A percentile compares a stretch with the other conserved stretches of the same genome.
Evolutionary conservation across 2,329 filamentous ascomycete genomes (phyloP).

Genomic region (Byssoonygena ceratinophila): DNA sequence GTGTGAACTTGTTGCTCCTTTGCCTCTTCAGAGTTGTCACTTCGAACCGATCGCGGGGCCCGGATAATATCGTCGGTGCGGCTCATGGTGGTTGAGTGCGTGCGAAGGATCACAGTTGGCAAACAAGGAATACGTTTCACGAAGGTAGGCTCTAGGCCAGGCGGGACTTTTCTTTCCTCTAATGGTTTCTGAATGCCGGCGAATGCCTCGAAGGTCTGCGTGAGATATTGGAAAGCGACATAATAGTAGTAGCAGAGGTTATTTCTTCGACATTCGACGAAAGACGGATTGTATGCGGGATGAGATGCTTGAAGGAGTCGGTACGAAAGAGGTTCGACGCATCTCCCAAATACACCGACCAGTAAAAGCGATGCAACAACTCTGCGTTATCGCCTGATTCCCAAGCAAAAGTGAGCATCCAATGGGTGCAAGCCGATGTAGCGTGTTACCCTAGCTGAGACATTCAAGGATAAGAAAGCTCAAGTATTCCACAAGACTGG

Average conservation of each 20-base stretch:
- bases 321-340: not conserved
- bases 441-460: slow-evolving; percentile 15
- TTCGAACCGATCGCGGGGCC: slow-evolving; percentile 25
- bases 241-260: slow-evolving; percentile 7
- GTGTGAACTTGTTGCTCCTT: slow-evolving; percentile 23
- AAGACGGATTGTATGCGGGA: not conserved
- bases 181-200: slow-evolving; percentile 5
- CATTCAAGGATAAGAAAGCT: slow-evolving; percentile 14
- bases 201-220: slow-evolving; percentile 12
- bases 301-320: not conserved
- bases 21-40: slow-evolving; percentile 25
- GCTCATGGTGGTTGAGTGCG: slow-evolving; percentile 29
- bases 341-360: slow-evolving; percentile 2
- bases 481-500: slow-evolving; percentile 3
- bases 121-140: slow-evolving; percentile 12
- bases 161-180: not conserved
- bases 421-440: slow-evolving; percentile 8
- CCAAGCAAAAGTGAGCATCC: slow-evolving; percentile 11
- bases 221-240: slow-evolving; percentile 10
- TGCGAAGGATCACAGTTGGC: slow-evolving; percentile 1
- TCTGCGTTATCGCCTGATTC: slow-evolving; percentile 11
- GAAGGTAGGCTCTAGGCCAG: slow-evolving; percentile 1
- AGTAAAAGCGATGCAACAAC: slow-evolving; percentile 8
- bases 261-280: not conserved
- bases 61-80: slow-evolving; percentile 31